Percentiles rank a stretch among this genome's conserved stretches.
These are phyloP conservation scores for Aureobasidium sp. DNA, from an alignment of 2,329 filamentous ascomycete genomes.

Conservation along the genomic window DNA sequence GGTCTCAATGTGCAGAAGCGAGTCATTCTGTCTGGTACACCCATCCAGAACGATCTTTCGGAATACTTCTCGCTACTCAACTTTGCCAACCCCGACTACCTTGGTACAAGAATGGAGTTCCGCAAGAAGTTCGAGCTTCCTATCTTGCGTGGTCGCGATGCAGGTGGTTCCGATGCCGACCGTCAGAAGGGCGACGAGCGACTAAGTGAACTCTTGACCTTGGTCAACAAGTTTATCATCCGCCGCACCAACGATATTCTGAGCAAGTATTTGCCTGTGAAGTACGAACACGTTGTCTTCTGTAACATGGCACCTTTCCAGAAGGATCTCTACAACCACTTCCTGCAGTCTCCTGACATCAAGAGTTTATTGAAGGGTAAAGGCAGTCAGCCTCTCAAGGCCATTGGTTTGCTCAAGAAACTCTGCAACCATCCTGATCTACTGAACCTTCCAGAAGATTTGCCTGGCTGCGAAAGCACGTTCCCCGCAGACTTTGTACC, in stretches of 20 bases:
- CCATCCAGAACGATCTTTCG: conserved; percentile 96
- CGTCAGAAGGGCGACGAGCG: conserved; percentile 76
- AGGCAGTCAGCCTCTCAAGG: conserved; percentile 90
- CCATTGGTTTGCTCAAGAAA: conserved; percentile 94
- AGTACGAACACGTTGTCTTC: conserved; percentile 99
- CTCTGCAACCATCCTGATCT: conserved; percentile 97
- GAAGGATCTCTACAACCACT: conserved; percentile 88
- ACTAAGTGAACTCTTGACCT: conserved; percentile 65
- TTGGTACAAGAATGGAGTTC: conserved; percentile 84
- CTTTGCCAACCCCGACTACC: conserved; percentile 88
- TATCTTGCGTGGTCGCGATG: conserved; percentile 84
- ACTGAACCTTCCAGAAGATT: conserved; percentile 69
- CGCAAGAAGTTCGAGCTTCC: conserved; percentile 90
- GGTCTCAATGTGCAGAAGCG: conserved; percentile 80
- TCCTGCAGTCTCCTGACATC: conserved; percentile 92
- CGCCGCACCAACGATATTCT: conserved; percentile 95
- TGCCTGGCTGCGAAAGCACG: conserved; percentile 75
- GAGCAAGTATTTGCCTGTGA: conserved; percentile 94
- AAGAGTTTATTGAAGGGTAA: conserved; percentile 86
- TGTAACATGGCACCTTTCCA: conserved; percentile 93
- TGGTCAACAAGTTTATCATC: conserved; percentile 99
- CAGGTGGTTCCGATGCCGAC: conserved; percentile 75
- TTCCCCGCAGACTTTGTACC: conserved; percentile 83
- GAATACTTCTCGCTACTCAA: conserved; percentile 95
- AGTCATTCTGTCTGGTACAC: conserved; percentile 92